These are phyloP conservation scores for Durusdinium trenchii DNA, from an alignment of 73 alveolate species.

Conservation along the genomic window DNA sequence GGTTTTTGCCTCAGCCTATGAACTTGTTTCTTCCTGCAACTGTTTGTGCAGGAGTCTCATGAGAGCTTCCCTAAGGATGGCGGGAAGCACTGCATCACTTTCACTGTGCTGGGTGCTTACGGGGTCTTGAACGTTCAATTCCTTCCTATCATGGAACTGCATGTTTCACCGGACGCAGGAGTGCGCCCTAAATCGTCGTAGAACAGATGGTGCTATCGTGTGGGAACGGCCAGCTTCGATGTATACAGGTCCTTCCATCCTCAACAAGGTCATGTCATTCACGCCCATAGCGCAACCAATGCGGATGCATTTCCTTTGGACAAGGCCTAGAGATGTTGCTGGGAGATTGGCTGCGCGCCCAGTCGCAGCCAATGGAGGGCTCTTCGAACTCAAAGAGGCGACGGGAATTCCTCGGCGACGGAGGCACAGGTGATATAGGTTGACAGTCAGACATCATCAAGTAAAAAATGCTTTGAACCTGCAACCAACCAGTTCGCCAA, in stretches of 20 bases:
- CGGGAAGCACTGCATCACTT: conserved; percentile 24
- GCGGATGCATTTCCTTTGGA: too few species aligned
- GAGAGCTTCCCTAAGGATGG: not conserved
- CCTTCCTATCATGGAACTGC: too few species aligned
- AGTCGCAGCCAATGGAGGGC: conserved; percentile 85
- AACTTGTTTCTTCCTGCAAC: not conserved
- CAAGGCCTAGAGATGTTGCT: conserved; percentile 48
- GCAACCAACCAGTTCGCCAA: too few species aligned
- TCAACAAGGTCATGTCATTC: too few species aligned
- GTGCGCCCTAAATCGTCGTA: too few species aligned
- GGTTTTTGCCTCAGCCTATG: not conserved
- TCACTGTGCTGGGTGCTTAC: conserved; percentile 28
- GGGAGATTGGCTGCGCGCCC: conserved; percentile 70
- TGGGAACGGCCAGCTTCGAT: too few species aligned
- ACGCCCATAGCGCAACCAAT: too few species aligned
- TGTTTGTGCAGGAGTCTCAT: not conserved
- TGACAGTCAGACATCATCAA: too few species aligned
- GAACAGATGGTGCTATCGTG: too few species aligned
- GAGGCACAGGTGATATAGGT: not conserved
- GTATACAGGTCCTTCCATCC: too few species aligned
- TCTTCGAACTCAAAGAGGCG: conserved; percentile 62
- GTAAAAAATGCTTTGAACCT: not conserved
- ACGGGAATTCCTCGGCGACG: not conserved
- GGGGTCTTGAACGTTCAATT: not conserved
- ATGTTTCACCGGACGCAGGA: too few species aligned